These are phyloP conservation scores for Paracoccidioides lutzii DNA, from an alignment of 2,329 filamentous ascomycete genomes.

Conservation along the genomic window DNA sequence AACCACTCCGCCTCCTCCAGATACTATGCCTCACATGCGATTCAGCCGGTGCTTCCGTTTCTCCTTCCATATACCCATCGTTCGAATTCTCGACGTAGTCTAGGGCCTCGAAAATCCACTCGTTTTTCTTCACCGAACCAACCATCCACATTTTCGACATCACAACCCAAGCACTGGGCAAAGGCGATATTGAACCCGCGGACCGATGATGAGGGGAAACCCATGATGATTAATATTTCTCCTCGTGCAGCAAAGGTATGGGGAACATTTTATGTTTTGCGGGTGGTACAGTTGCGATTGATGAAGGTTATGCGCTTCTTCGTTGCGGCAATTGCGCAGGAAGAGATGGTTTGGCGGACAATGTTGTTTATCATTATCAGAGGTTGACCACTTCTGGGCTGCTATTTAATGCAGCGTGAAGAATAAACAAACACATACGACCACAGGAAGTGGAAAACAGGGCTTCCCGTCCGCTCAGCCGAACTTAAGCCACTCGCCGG, in stretches of 20 bases:
- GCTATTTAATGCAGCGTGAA: conserved; percentile 11
- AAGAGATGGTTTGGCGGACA: too few species aligned
- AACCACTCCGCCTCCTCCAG: conserved; percentile 21
- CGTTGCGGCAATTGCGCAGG: not conserved
- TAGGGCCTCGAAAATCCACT: not conserved
- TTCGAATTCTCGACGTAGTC: conserved; percentile 6
- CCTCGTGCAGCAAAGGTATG: conserved; percentile 64
- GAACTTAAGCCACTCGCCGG: conserved; percentile 35
- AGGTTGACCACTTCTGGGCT: not conserved
- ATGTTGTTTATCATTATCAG: not conserved
- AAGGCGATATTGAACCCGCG: conserved; percentile 53
- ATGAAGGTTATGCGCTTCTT: not conserved
- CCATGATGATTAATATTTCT: conserved; percentile 73
- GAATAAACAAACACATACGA: conserved; percentile 25
- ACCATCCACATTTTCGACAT: conserved; percentile 24
- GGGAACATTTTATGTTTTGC: conserved; percentile 1
- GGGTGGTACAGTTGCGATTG: too few species aligned
- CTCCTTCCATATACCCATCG: conserved; percentile 12
- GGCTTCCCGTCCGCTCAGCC: conserved; percentile 36
- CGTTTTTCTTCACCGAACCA: conserved; percentile 9
- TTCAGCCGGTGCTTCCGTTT: conserved; percentile 6
- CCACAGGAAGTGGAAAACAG: conserved; percentile 35
- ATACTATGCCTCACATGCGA: conserved; percentile 10
- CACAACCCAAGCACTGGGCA: conserved; percentile 22
- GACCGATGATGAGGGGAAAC: conserved; percentile 69